Evolutionary conservation across 73 alveolate genomes (phyloP).

Genomic region (Breviolum minutum): DNA sequence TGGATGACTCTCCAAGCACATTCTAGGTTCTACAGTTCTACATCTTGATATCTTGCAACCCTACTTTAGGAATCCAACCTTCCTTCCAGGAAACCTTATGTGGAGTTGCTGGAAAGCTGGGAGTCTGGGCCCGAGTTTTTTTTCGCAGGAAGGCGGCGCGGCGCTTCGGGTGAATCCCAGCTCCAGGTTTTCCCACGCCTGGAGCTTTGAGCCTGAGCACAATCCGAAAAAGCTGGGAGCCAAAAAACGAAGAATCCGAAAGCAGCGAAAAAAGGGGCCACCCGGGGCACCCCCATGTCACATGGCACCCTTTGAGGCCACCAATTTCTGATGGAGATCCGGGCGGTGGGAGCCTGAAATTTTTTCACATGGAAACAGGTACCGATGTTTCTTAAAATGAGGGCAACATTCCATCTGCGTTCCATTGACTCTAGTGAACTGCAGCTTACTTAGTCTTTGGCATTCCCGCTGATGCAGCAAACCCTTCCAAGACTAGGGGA

Average conservation of each 20-base stretch:
- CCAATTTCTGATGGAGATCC: constrained; percentile 17
- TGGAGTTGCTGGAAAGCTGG: constrained; percentile 62
- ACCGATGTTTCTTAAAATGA: neutral
- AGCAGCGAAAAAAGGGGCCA: neutral
- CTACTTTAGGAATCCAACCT: no score
- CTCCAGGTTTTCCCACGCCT: constrained; percentile 72
- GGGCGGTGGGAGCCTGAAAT: constrained; percentile 17
- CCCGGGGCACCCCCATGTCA: no score
- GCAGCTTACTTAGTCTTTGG: neutral
- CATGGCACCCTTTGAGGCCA: neutral
- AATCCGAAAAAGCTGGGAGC: constrained; percentile 32
- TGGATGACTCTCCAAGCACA: no score
- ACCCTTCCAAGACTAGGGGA: no score
- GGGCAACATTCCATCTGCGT: no score
- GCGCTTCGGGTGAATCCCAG: neutral
- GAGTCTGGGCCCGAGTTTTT: neutral
- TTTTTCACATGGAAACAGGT: neutral
- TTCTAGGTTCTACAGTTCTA: no score
- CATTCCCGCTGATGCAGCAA: neutral
- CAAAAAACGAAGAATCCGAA: neutral
- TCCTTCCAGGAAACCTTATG: constrained; percentile 60
- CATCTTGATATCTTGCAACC: no score
- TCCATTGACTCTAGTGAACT: no score
- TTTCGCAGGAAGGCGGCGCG: neutral
- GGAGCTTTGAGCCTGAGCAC: constrained; percentile 91